These are phyloP conservation scores for Clavulina sp. DNA, from an alignment of 768 basidiomycete genomes.

Conservation along the genomic window DNA sequence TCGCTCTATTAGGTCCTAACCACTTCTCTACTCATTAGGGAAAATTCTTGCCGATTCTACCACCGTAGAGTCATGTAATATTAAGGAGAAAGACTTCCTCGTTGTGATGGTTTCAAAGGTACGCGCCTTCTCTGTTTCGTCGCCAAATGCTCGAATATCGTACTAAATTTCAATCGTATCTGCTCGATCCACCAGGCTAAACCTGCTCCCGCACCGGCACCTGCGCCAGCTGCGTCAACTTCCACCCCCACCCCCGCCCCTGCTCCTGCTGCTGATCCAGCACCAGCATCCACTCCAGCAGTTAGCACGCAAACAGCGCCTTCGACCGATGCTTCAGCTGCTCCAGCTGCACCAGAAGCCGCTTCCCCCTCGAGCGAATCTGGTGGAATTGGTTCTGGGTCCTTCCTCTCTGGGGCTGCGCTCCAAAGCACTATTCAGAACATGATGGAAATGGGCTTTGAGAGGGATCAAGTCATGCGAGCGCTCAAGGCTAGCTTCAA, in stretches of 20 bases:
- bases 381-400: conserved; percentile 28
- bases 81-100: conserved; percentile 98
- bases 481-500: conserved; percentile 90
- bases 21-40: conserved; percentile 30
- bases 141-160: conserved; percentile 2
- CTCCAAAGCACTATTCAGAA: conserved; percentile 62
- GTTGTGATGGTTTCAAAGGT: conserved; percentile 99
- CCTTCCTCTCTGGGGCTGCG: conserved; percentile 60
- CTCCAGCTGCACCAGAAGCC: conserved; percentile 17
- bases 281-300: conserved; percentile 15
- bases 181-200: not conserved
- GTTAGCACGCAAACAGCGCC: conserved; percentile 8
- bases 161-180: not conserved
- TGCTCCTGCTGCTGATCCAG: conserved; percentile 17
- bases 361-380: conserved; percentile 21
- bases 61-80: conserved; percentile 68
- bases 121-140: conserved; percentile 11
- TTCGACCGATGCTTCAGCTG: conserved; percentile 19
- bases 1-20: not conserved
- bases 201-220: conserved; percentile 19
- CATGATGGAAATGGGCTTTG: conserved; percentile 92
- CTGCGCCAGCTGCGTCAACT: conserved; percentile 17
- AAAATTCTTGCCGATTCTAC: conserved; percentile 83
- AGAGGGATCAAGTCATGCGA: conserved; percentile 61
- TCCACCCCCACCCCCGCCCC: conserved; percentile 17